Evolutionary conservation across 495 filamentous ascomycete genomes (phyloP).

Genomic region (Podospora conica): DNA sequence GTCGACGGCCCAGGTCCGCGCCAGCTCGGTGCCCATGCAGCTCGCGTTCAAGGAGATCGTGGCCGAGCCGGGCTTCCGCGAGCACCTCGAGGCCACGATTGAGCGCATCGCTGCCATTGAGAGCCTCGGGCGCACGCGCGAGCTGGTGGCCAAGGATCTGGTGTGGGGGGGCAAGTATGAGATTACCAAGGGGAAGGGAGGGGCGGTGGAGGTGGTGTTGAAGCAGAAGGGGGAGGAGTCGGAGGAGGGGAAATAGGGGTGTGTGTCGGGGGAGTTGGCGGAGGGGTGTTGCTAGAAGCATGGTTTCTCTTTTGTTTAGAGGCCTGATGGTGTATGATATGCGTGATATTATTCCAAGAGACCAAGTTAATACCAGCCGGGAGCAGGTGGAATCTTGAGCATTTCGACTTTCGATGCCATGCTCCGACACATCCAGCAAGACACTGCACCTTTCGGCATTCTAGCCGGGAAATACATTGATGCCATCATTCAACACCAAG

Average conservation of each 20-base stretch:
- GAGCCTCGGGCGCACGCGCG: conserved; percentile 82
- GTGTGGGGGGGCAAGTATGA: conserved; percentile 73
- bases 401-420: too few species aligned
- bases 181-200: conserved; percentile 40
- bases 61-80: conserved; percentile 61
- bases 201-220: conserved; percentile 23
- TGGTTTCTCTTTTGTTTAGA: neutral
- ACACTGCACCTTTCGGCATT: too few species aligned
- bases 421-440: too few species aligned
- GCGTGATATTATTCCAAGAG: neutral
- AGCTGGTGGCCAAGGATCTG: conserved; percentile 79
- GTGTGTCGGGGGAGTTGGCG: neutral
- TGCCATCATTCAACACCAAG: neutral
- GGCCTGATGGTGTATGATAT: neutral
- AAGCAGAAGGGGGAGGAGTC: conserved; percentile 15
- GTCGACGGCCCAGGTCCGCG: conserved; percentile 77
- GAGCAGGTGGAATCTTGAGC: neutral
- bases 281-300: neutral
- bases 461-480: too few species aligned
- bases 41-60: conserved; percentile 83
- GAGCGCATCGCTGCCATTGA: conserved; percentile 85
- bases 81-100: conserved; percentile 76
- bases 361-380: neutral
- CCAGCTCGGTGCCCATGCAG: conserved; percentile 95
- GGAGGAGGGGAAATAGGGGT: neutral